A percentile compares a stretch with the other conserved stretches of the same genome.
Evolutionary conservation across 768 basidiomycete genomes (phyloP).

Genomic region (Hygrophorus russula): DNA sequence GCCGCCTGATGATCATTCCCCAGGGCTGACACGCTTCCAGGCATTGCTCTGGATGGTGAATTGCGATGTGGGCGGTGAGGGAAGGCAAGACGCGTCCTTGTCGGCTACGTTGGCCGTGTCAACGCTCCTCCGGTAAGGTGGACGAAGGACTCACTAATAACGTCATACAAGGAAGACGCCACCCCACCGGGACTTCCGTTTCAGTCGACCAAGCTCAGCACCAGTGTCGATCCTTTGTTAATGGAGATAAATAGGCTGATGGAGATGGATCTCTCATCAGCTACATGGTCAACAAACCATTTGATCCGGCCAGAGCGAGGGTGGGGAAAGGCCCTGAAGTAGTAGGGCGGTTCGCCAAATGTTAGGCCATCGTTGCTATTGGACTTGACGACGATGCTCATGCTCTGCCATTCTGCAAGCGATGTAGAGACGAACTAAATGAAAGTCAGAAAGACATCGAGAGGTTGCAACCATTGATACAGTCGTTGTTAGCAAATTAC

Average conservation of each 20-base stretch:
- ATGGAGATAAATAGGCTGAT: not conserved
- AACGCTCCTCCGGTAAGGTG: not conserved
- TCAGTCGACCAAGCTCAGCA: conserved; percentile 34
- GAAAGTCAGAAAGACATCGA: not conserved
- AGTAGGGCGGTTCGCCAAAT: conserved; percentile 24
- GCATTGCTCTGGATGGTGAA: conserved; percentile 21
- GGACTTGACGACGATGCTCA: conserved; percentile 18
- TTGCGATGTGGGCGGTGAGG: conserved; percentile 3
- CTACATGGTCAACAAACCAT: conserved; percentile 30
- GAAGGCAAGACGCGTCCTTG: conserved; percentile 9
- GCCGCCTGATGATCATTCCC: conserved; percentile 30
- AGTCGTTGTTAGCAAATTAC: conserved; percentile 19
- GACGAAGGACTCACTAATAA: conserved; percentile 20
- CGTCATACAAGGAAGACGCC: conserved; percentile 20
- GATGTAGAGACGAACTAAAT: conserved; percentile 5
- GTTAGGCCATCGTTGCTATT: conserved; percentile 5
- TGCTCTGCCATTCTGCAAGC: conserved; percentile 16
- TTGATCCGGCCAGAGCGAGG: conserved; percentile 22
- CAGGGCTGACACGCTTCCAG: conserved; percentile 35
- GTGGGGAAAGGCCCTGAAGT: conserved; percentile 31
- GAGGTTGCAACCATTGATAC: conserved; percentile 5
- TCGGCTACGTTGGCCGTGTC: conserved; percentile 6
- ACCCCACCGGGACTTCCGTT: conserved; percentile 31
- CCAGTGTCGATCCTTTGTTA: conserved; percentile 26
- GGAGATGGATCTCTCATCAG: conserved; percentile 20